phyloP scores from a whole-genome alignment of 208 protist genomes.

The Acanthamoeba castellanii region DNA sequence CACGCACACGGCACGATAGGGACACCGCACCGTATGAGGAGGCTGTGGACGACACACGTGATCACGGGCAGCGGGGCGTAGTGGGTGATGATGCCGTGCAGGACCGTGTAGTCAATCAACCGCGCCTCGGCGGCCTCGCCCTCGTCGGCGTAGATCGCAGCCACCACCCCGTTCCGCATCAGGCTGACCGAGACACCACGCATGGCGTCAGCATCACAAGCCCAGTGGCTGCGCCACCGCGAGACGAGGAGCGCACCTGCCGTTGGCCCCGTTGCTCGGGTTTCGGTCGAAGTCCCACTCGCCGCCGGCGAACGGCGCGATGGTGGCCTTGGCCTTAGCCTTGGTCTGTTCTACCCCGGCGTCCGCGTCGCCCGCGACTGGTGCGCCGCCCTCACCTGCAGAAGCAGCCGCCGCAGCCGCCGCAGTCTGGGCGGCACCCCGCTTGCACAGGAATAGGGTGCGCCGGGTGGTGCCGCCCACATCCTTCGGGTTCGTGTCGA shows the following conservation, averaged over 20 bases:
- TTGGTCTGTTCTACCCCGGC: neutral
- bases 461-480: conserved; percentile 23
- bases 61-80: conserved; percentile 52
- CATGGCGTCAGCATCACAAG: too few species aligned
- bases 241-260: conserved; percentile 15
- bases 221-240: too few species aligned
- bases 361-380: neutral
- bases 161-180: conserved; percentile 57
- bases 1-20: neutral
- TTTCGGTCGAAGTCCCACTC: neutral
- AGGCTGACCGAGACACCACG: neutral
- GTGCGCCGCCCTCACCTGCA: neutral
- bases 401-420: neutral
- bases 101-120: conserved; percentile 44
- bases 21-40: conserved; percentile 9
- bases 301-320: conserved; percentile 30
- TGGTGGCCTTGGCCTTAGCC: neutral
- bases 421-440: neutral
- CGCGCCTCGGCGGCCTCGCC: neutral
- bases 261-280: conserved; percentile 28
- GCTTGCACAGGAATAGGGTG: neutral
- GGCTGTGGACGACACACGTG: conserved; percentile 40
- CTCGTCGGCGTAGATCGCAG: conserved; percentile 8
- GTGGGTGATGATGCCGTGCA: conserved; percentile 71
- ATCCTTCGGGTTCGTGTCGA: conserved; percentile 53